Percentiles rank a stretch among this genome's conserved stretches.
These are phyloP conservation scores for Aureobasidium sp. DNA, from an alignment of 2,329 filamentous ascomycete genomes.

Conservation along the genomic window DNA sequence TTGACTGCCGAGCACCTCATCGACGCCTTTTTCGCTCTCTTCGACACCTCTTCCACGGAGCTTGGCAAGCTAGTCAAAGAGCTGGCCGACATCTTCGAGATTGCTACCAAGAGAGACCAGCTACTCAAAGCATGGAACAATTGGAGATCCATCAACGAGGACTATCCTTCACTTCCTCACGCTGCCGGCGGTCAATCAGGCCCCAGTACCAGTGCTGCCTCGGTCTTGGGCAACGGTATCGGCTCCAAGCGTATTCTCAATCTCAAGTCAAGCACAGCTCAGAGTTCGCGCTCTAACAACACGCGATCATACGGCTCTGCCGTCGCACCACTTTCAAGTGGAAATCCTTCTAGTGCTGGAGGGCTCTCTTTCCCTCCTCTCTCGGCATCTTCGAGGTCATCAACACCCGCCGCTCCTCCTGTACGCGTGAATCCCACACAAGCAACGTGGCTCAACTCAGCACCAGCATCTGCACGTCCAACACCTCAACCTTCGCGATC, in stretches of 20 bases:
- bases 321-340: slow-evolving; percentile 21
- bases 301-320: slow-evolving; percentile 47
- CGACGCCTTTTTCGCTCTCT: slow-evolving; percentile 80
- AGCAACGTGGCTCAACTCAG: slow-evolving; percentile 27
- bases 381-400: slow-evolving; percentile 14
- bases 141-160: slow-evolving; percentile 92
- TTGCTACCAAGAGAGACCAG: slow-evolving; percentile 62
- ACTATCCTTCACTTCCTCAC: slow-evolving; percentile 82
- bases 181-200: slow-evolving; percentile 51
- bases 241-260: slow-evolving; percentile 58
- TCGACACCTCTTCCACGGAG: slow-evolving; percentile 70
- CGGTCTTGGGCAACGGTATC: slow-evolving; percentile 43
- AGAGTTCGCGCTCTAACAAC: slow-evolving; percentile 53
- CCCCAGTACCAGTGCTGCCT: slow-evolving; percentile 52
- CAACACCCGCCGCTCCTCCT: slow-evolving; percentile 8
- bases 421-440: slow-evolving; percentile 23
- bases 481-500: slow-evolving; percentile 34
- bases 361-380: slow-evolving; percentile 21
- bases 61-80: slow-evolving; percentile 87
- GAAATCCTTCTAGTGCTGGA: slow-evolving; percentile 4
- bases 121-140: slow-evolving; percentile 85
- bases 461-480: slow-evolving; percentile 23
- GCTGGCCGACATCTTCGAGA: slow-evolving; percentile 86
- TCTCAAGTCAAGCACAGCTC: slow-evolving; percentile 62
- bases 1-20: slow-evolving; percentile 70